Conservation (phyloP, 2,329 filamentous ascomycete species). For the Mycosphaerella arachidis region DNA sequence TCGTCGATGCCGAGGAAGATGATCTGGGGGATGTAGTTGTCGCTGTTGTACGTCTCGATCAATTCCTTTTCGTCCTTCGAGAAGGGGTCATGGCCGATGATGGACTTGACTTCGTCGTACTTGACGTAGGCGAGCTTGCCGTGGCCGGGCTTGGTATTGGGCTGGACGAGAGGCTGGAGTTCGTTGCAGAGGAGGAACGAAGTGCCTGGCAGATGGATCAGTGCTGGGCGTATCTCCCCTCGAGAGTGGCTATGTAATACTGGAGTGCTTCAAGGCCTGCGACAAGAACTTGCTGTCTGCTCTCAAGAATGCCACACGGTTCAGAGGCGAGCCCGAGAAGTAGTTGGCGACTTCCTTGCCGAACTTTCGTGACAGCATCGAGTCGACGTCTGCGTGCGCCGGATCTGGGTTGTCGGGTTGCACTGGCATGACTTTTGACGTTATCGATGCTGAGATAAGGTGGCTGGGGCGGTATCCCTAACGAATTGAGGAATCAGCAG, state of each 20-base stretch:
- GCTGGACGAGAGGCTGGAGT: constrained; percentile 61
- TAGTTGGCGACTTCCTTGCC: constrained; percentile 79
- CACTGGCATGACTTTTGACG: constrained; percentile 9
- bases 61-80: constrained; percentile 65
- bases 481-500: not conserved
- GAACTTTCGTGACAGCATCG: constrained; percentile 71
- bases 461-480: not conserved
- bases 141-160: constrained; percentile 36
- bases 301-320: constrained; percentile 75
- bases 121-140: constrained; percentile 62
- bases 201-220: constrained; percentile 36
- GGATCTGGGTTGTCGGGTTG: constrained; percentile 53
- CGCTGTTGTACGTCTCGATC: constrained; percentile 70
- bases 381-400: constrained; percentile 55
- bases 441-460: not conserved
- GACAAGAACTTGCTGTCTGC: constrained; percentile 66
- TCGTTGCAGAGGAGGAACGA: constrained; percentile 75
- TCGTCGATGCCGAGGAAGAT: constrained; percentile 85
- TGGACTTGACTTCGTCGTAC: constrained; percentile 62
- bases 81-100: constrained; percentile 72
- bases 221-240: not conserved
- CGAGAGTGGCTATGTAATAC: not conserved
- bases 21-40: constrained; percentile 61
- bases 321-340: constrained; percentile 71
- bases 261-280: constrained; percentile 60